Conservation (phyloP, 768 basidiomycete species). For the Phaeotremella fagi region DNA sequence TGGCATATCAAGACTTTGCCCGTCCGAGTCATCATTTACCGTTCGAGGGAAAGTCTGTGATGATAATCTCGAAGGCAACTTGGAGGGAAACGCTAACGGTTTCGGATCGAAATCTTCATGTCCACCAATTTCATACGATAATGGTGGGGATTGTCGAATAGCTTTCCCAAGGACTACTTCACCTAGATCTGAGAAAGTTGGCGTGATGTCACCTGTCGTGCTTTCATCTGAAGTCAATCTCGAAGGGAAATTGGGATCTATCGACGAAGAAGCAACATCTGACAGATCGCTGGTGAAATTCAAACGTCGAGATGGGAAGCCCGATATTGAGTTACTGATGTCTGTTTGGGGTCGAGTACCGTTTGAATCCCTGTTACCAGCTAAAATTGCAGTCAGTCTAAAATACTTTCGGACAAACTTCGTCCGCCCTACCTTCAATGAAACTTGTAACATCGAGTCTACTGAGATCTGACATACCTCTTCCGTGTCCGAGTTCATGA, state of each 20-base stretch:
- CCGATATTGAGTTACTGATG: no score
- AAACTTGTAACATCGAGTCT: conserved; percentile 5
- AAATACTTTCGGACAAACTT: neutral
- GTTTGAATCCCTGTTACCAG: neutral
- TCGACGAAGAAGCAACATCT: neutral
- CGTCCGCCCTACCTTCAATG: neutral
- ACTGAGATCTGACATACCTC: no score
- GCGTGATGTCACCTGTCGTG: neutral
- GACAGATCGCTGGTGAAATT: neutral
- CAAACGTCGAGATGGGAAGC: no score
- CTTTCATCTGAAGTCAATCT: neutral
- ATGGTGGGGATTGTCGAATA: neutral
- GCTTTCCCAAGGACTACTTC: neutral
- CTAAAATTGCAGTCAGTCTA: neutral
- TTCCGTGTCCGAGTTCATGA: no score
- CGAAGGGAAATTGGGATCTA: neutral
- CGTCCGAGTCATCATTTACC: no score
- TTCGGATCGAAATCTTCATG: neutral
- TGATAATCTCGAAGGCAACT: neutral
- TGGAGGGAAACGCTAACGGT: neutral
- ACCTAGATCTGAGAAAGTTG: neutral
- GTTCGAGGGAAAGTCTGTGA: neutral
- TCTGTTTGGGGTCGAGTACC: neutral
- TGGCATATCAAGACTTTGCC: neutral
- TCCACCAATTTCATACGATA: neutral